Percentiles rank a stretch among this genome's conserved stretches.
phyloP scores from a whole-genome alignment of 106 monocot genomes.

The Acorus gramineus region DNA sequence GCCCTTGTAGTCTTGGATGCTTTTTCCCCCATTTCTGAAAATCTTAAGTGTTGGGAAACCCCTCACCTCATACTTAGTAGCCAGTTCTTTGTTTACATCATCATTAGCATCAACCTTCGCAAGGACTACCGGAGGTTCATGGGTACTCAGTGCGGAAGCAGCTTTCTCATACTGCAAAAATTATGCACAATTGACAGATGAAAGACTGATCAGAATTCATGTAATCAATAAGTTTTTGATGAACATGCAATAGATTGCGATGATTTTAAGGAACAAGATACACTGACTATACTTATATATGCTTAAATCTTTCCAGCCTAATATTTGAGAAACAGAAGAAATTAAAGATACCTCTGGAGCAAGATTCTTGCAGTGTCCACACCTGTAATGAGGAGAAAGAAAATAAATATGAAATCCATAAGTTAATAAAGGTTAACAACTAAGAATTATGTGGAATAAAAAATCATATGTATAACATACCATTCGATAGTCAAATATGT shows the following conservation, averaged over 20 bases:
- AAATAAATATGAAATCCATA: constrained; percentile 5
- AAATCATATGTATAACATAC: too few relatives aligned
- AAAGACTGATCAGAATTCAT: too few relatives aligned
- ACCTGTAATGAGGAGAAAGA: constrained; percentile 34
- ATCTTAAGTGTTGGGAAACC: constrained; percentile 93
- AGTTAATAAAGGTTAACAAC: neutral
- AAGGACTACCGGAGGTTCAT: constrained; percentile 81
- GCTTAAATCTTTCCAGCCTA: neutral
- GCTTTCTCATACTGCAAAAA: constrained; percentile 86
- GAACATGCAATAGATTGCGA: too few relatives aligned
- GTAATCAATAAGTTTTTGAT: too few relatives aligned
- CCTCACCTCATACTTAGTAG: constrained; percentile 45
- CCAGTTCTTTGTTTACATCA: constrained; percentile 56
- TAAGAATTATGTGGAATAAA: neutral
- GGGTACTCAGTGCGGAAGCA: constrained; percentile 46
- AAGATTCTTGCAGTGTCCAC: constrained; percentile 82
- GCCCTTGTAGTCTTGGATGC: constrained; percentile 80
- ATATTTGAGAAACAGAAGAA: neutral
- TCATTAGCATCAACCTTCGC: constrained; percentile 84
- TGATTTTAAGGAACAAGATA: neutral
- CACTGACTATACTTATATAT: neutral
- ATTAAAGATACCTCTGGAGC: constrained; percentile 68
- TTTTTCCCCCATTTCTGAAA: constrained; percentile 56
- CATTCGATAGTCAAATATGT: too few relatives aligned
- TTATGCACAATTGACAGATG: neutral